These are phyloP conservation scores for Trypanosoma congolense DNA, from an alignment of 208 protist genomes.

Conservation along the genomic window DNA sequence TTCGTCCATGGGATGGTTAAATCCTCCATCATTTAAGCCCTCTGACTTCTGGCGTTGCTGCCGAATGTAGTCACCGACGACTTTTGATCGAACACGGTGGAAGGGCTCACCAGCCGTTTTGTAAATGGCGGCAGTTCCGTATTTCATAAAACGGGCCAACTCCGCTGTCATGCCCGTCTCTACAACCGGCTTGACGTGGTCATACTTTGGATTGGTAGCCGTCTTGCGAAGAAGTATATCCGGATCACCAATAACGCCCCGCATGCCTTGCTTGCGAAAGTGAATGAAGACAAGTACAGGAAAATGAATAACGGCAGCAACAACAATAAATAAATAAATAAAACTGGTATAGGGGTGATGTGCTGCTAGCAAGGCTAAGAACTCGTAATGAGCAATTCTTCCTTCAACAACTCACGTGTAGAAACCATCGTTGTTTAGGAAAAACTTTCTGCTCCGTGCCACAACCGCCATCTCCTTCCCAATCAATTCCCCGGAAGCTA, in stretches of 20 bases:
- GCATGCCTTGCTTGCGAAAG: conserved; percentile 14
- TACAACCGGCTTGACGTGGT: conserved; percentile 62
- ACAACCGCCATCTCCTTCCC: too few species aligned
- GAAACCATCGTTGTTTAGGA: too few species aligned
- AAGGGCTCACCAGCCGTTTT: conserved; percentile 71
- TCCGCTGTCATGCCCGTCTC: conserved; percentile 79
- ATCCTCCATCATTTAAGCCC: conserved; percentile 62
- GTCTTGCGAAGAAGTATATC: conserved; percentile 50
- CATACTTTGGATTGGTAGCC: conserved; percentile 49
- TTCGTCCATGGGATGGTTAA: conserved; percentile 80
- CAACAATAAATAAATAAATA: too few species aligned
- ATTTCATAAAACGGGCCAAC: conserved; percentile 55
- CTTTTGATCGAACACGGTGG: conserved; percentile 44
- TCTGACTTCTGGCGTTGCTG: conserved; percentile 16
- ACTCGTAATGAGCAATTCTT: too few species aligned
- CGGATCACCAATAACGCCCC: conserved; percentile 63
- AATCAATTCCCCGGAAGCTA: too few species aligned
- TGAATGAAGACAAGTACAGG: conserved; percentile 8
- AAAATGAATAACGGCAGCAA: conserved; percentile 17
- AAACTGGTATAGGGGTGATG: too few species aligned
- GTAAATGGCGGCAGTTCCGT: conserved; percentile 35
- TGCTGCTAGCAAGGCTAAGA: too few species aligned
- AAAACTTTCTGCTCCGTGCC: too few species aligned
- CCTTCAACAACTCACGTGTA: too few species aligned
- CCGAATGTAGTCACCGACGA: conserved; percentile 43